Percentiles rank a stretch among this genome's conserved stretches.
Conservation (phyloP, 495 filamentous ascomycete species). For the Aspergillus campestris region DNA sequence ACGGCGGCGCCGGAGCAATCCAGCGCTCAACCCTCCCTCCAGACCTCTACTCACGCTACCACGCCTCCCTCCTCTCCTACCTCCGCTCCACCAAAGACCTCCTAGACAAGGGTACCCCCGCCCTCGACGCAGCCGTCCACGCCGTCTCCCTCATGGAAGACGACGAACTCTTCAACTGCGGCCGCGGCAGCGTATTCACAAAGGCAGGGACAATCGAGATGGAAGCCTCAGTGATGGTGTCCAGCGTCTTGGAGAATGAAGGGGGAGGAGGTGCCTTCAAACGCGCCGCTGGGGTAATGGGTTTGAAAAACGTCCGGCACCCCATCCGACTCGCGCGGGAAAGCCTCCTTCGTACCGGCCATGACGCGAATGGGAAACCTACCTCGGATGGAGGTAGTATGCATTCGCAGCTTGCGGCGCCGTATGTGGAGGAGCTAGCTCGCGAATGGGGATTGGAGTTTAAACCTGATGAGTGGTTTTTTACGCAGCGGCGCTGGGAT, state of each 20-base stretch:
- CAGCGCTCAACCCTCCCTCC: conserved; percentile 57
- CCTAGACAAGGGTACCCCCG: conserved; percentile 38
- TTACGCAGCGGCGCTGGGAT: conserved; percentile 70
- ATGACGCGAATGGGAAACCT: conserved; percentile 21
- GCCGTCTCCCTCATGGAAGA: conserved; percentile 75
- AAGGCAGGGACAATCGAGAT: conserved; percentile 74
- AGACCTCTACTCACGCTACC: conserved; percentile 50
- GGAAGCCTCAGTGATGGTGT: conserved; percentile 87
- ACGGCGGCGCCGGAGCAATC: conserved; percentile 83
- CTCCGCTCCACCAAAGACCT: conserved; percentile 37
- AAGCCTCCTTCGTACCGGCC: conserved; percentile 53
- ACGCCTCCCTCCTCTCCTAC: conserved; percentile 55
- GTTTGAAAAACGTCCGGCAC: conserved; percentile 64
- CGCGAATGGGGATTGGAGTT: conserved; percentile 58
- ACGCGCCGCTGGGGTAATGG: conserved; percentile 66
- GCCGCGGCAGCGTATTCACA: conserved; percentile 80
- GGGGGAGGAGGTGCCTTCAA: conserved; percentile 48
- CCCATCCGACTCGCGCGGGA: conserved; percentile 68
- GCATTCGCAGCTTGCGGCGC: conserved; percentile 62
- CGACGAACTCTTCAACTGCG: conserved; percentile 77
- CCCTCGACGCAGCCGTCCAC: conserved; percentile 65
- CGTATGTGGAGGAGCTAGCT: conserved; percentile 58
- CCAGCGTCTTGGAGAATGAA: conserved; percentile 18
- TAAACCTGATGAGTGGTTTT: conserved; percentile 66
- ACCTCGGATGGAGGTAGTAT: conserved; percentile 36